Conservation (phyloP, 2,329 filamentous ascomycete species). For the Diaporthe nobilis region DNA sequence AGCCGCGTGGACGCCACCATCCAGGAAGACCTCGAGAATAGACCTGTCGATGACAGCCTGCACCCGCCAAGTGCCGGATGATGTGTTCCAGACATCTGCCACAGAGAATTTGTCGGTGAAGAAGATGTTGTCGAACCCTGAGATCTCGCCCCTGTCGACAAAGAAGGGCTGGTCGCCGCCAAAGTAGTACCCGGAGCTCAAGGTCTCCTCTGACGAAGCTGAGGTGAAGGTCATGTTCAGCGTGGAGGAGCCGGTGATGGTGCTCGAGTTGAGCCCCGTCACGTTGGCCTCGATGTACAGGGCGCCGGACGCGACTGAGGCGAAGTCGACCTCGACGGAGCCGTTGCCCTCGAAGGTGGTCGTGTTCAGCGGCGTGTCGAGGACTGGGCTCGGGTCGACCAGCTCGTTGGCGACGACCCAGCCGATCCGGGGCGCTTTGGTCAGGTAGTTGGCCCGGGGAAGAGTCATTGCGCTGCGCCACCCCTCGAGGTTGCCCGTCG, state of each 20-base stretch:
- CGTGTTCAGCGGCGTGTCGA: conserved; percentile 60
- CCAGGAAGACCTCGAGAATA: conserved; percentile 69
- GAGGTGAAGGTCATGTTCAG: conserved; percentile 52
- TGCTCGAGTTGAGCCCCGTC: conserved; percentile 52
- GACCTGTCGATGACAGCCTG: conserved; percentile 67
- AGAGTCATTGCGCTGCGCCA: conserved; percentile 68
- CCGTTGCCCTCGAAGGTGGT: conserved; percentile 62
- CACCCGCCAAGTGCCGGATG: conserved; percentile 48
- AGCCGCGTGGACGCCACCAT: conserved; percentile 63
- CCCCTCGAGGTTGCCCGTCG: conserved; percentile 65
- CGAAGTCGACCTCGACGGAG: conserved; percentile 65
- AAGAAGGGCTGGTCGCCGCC: conserved; percentile 64
- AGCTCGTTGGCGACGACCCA: conserved; percentile 66
- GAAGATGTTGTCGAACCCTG: conserved; percentile 57
- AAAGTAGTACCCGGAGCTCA: conserved; percentile 64
- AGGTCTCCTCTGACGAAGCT: conserved; percentile 61
- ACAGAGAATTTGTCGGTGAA: conserved; percentile 67
- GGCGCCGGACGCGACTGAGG: conserved; percentile 62
- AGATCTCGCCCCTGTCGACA: conserved; percentile 63
- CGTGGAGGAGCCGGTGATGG: conserved; percentile 48
- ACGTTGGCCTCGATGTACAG: conserved; percentile 70
- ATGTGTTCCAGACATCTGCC: conserved; percentile 47
- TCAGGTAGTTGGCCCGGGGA: conserved; percentile 66
- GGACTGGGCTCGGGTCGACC: conserved; percentile 62
- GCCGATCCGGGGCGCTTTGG: conserved; percentile 64